Conservation (phyloP, 2,329 filamentous ascomycete species). For the Cercospora sesami region DNA sequence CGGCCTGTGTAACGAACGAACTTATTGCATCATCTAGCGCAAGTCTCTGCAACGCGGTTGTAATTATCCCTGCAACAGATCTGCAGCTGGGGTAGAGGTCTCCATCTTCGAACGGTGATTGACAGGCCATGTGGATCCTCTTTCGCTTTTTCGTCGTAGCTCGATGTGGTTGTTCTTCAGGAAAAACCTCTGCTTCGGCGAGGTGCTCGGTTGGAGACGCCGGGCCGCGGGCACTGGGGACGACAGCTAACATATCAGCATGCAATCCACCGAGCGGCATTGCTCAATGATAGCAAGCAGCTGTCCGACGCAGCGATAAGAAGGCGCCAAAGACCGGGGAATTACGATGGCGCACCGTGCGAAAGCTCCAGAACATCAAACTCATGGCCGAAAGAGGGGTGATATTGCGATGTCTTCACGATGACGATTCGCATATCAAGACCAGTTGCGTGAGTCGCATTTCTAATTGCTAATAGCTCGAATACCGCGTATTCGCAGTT, state of each 20-base stretch:
- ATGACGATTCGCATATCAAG: background rate
- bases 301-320: background rate
- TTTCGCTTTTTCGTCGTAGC: background rate
- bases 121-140: background rate
- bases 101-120: background rate
- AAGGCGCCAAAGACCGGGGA: background rate
- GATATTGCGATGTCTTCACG: background rate
- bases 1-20: background rate
- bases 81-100: background rate
- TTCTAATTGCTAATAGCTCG: background rate
- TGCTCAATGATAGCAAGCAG: background rate
- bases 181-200: background rate
- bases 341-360: background rate
- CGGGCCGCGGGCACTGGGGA: background rate
- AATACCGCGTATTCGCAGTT: background rate
- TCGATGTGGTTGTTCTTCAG: background rate
- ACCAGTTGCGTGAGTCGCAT: background rate
- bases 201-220: background rate
- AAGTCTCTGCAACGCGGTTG: background rate
- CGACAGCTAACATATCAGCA: background rate
- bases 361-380: background rate
- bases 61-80: background rate
- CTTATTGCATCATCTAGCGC: slow-evolving; percentile 13
- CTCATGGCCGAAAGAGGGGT: background rate
- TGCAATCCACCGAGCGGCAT: background rate